Evolutionary conservation across 208 protist species (phyloP).

Genomic region (Trypanosomatidae sp.): DNA sequence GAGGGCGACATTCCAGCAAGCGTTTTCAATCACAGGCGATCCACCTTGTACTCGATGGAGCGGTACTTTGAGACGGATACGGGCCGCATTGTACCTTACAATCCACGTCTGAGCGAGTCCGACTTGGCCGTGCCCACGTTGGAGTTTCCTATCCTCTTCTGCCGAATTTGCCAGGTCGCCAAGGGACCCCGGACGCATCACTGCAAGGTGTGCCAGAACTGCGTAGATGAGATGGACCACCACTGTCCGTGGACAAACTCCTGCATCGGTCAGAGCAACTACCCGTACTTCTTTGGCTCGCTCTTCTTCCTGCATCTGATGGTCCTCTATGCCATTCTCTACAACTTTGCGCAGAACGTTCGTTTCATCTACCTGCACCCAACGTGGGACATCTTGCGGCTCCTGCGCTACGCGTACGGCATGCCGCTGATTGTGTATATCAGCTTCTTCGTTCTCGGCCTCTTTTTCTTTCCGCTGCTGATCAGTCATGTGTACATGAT

Average conservation of each 20-base stretch:
- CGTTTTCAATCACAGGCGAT: slow-evolving; percentile 33
- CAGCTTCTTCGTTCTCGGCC: slow-evolving; percentile 33
- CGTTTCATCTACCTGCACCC: slow-evolving; percentile 24
- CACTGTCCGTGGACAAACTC: slow-evolving; percentile 70
- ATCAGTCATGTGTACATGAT: slow-evolving; percentile 43
- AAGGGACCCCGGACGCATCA: slow-evolving; percentile 56
- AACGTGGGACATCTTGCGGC: slow-evolving; percentile 14
- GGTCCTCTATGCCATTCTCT: slow-evolving; percentile 35
- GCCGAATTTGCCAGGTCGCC: slow-evolving; percentile 52
- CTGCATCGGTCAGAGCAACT: slow-evolving; percentile 68
- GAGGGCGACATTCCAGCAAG: slow-evolving; percentile 26
- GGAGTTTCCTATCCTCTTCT: slow-evolving; percentile 48
- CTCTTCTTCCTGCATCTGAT: slow-evolving; percentile 43
- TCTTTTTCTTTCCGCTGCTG: slow-evolving; percentile 41
- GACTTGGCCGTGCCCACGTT: slow-evolving; percentile 36
- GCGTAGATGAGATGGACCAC: slow-evolving; percentile 65
- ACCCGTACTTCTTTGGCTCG: slow-evolving; percentile 45
- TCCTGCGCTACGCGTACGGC: slow-evolving; percentile 29
- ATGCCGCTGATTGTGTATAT: slow-evolving; percentile 39
- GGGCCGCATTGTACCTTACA: slow-evolving; percentile 29
- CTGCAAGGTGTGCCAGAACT: slow-evolving; percentile 61
- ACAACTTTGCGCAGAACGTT: slow-evolving; percentile 34
- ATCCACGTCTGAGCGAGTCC: slow-evolving; percentile 27
- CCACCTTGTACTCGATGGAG: slow-evolving; percentile 27
- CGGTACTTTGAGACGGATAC: slow-evolving; percentile 43